phyloP scores from a whole-genome alignment of 352 stramenopile genomes.

The Sclerospora graminicola region DNA sequence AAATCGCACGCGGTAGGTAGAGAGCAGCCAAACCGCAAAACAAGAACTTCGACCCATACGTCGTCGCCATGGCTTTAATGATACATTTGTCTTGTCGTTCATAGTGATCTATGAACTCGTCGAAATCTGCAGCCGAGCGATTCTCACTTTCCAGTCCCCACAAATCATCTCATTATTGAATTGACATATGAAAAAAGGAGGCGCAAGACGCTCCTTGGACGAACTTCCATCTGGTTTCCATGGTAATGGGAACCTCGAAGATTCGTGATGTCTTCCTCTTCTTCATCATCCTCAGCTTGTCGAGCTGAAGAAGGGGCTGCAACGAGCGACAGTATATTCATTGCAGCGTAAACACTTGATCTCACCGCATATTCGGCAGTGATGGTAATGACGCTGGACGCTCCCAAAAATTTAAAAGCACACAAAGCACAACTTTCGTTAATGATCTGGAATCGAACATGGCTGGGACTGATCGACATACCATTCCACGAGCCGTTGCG shows the following conservation, averaged over 20 bases:
- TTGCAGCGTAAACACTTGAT: conserved; percentile 62
- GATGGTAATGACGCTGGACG: conserved; percentile 48
- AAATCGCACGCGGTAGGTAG: conserved; percentile 18
- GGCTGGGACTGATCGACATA: conserved; percentile 24
- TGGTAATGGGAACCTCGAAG: conserved; percentile 7
- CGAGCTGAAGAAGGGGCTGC: conserved; percentile 21
- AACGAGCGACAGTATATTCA: conserved; percentile 50
- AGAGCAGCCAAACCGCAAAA: conserved; percentile 20
- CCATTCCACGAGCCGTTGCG: conserved; percentile 16
- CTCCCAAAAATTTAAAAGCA: conserved; percentile 64
- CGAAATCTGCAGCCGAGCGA: conserved; percentile 11
- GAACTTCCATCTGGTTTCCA: conserved; percentile 7
- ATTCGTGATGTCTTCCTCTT: neutral
- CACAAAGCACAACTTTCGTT: conserved; percentile 50
- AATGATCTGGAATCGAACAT: conserved; percentile 49
- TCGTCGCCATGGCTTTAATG: conserved; percentile 3
- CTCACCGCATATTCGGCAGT: conserved; percentile 71
- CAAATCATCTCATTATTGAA: conserved; percentile 34
- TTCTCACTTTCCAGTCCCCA: conserved; percentile 30
- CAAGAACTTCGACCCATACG: conserved; percentile 21
- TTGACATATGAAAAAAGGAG: conserved; percentile 39
- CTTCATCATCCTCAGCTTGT: conserved; percentile 9
- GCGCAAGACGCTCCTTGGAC: conserved; percentile 12
- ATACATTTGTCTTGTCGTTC: conserved; percentile 15
- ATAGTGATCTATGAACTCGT: conserved; percentile 15